A percentile compares a stretch with the other conserved stretches of the same genome.
Conservation (phyloP, 108 stramenopile species). For the Cyclotella cryptica region DNA sequence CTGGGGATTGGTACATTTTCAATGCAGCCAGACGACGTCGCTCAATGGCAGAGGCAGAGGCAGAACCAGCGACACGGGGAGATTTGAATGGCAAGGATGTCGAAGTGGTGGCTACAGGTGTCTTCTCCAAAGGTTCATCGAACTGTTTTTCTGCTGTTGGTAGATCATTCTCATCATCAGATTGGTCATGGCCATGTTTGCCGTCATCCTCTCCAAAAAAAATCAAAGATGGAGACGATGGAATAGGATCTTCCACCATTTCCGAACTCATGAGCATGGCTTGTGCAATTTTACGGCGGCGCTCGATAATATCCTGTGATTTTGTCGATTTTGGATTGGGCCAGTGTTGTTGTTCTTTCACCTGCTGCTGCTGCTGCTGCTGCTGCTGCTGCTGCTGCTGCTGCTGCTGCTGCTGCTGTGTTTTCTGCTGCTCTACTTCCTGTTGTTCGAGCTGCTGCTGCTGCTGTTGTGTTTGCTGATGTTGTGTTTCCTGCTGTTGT, state of each 20-base stretch:
- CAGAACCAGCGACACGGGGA: not conserved
- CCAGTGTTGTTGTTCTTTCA: conserved; percentile 12
- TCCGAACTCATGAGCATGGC: conserved; percentile 53
- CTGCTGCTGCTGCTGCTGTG: not conserved
- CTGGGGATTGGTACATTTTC: conserved; percentile 49
- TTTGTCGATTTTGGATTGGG: conserved; percentile 20
- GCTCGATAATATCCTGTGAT: conserved; percentile 43
- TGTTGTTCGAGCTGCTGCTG: conserved; percentile 17
- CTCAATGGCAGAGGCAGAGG: conserved; percentile 31
- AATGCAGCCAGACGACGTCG: conserved; percentile 45
- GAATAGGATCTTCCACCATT: conserved; percentile 50
- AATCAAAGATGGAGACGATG: not conserved
- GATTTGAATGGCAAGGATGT: conserved; percentile 2
- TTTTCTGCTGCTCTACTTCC: not conserved
- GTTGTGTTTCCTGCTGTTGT: no score
- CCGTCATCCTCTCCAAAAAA: not conserved
- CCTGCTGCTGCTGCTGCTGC: not conserved
- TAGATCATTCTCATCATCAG: not conserved
- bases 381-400: not conserved
- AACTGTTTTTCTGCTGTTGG: no score
- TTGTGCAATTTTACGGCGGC: conserved; percentile 43
- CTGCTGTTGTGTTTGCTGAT: not conserved
- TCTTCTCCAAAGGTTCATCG: not conserved
- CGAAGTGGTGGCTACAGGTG: not conserved
- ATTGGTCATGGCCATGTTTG: not conserved